Evolutionary conservation across 179 eudicot genomes (phyloP), one percentile per base, ranked within the genome.

Genomic region (Beta corolliflora): DNA sequence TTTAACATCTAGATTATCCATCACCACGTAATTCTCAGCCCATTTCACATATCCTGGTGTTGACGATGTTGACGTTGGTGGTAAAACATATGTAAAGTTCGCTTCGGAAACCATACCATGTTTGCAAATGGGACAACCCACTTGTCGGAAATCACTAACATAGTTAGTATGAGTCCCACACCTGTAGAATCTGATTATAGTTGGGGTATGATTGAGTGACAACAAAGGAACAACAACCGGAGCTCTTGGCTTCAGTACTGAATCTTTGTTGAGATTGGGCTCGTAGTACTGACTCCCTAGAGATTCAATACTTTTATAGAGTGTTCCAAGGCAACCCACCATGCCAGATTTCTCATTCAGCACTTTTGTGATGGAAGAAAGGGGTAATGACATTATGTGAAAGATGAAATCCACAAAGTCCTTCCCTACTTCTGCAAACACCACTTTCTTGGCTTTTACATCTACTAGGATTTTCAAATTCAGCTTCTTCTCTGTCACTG

Each of bases 321-420:
- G 77, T 7, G 78, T 61, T 7, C 82, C 79, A 14, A 85, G 55
- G 44, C 81, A 82, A 31, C 91, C 87, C 2, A 59, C 59, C 85
- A 73, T 85, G 14, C 52, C 77, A 48, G 71, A 21, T 3, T 53
- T 63, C 1, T 52, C 8, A 3, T n/a, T 61, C 4, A 77, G 50
- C 23, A 77, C 73, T 41, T 66, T 66, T 9, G 66, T 73, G 11
- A 77, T 61, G 75, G 78, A 77, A 0, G 80, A 75, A 1, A 89
- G 18, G 6, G 86, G 80, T 68, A 84, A 45, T 0, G 85, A 44
- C 31, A 85, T 69, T 1, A 89, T 65, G 63, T 81, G 48, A 72
- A 85, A 82, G 16, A 87, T 66, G 77, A 87, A 87, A 76, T 83
- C 86, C 15, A 83, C 85, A 36, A 83, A 83, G 4, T 58, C 71